Conservation (phyloP, 73 alveolate genomes). For the Paramecium primaurelia region DNA sequence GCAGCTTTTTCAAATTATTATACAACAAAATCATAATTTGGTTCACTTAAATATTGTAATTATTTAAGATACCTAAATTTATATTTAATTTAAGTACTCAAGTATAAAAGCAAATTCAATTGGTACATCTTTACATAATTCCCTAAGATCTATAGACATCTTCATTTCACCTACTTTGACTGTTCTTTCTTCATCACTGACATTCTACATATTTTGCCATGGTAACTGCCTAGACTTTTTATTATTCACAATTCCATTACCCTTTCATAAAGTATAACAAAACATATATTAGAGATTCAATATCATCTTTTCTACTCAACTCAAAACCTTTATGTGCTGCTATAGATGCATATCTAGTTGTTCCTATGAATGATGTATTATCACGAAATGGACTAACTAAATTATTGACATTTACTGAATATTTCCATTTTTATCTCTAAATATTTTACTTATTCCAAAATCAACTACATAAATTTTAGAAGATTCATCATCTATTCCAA, state of each 20-base stretch:
- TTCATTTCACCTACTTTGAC: conserved; percentile 56
- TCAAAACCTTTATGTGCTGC: conserved; percentile 86
- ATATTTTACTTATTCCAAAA: conserved; percentile 60
- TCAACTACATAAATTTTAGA: conserved; percentile 54
- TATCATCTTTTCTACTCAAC: conserved; percentile 83
- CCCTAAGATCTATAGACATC: conserved; percentile 35
- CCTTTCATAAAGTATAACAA: conserved; percentile 72
- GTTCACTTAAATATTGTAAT: not conserved
- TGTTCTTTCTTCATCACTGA: conserved; percentile 60
- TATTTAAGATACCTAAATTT: not conserved
- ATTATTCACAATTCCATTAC: not conserved
- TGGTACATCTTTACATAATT: conserved; percentile 57
- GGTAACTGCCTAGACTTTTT: conserved; percentile 60
- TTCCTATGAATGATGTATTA: conserved; percentile 51
- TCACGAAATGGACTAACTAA: conserved; percentile 12
- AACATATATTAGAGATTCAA: conserved; percentile 80
- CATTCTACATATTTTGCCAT: conserved; percentile 62
- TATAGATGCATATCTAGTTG: conserved; percentile 81
- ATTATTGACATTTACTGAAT: not conserved
- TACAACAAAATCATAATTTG: not conserved
- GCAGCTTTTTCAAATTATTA: conserved; percentile 21
- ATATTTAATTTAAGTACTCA: not conserved
- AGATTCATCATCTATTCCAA: conserved; percentile 51
- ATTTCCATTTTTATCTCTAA: conserved; percentile 50
- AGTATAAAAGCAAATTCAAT: conserved; percentile 18